phyloP scores from a whole-genome alignment of 495 filamentous ascomycete genomes.

The Sordaria brevicollis region DNA sequence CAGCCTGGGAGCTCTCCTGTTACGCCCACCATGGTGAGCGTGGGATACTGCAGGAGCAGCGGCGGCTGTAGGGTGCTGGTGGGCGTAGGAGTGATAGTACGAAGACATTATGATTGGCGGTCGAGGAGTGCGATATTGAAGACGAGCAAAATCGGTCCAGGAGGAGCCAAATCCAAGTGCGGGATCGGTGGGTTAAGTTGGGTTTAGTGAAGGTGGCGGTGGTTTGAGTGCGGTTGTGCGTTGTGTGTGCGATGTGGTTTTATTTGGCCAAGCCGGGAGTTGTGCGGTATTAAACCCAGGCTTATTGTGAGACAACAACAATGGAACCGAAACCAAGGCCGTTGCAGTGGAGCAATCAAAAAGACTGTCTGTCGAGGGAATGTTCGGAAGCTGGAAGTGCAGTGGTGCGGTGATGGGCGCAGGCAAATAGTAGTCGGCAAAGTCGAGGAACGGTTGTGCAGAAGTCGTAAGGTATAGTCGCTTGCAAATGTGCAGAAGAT shows the following conservation, averaged over 20 bases:
- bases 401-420: too few relatives aligned
- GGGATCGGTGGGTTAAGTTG: constrained; percentile 13
- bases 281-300: constrained; percentile 13
- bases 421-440: background rate
- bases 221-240: constrained; percentile 7
- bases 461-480: background rate
- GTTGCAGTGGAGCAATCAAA: background rate
- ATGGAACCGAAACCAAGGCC: constrained; percentile 14
- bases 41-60: constrained; percentile 45
- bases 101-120: constrained; percentile 54
- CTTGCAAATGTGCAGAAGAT: background rate
- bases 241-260: constrained; percentile 6
- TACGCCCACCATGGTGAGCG: constrained; percentile 75
- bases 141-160: constrained; percentile 3
- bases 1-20: constrained; percentile 76
- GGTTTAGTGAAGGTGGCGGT: constrained; percentile 11
- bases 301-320: constrained; percentile 23
- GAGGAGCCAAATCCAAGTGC: constrained; percentile 4
- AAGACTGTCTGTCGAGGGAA: background rate
- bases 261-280: constrained; percentile 10
- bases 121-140: constrained; percentile 2
- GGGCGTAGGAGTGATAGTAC: constrained; percentile 61
- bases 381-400: background rate
- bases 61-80: constrained; percentile 49
- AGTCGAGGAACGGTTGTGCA: background rate